Evolutionary conservation across 106 monocot species (phyloP).

Genomic region (Dioscorea zingiberensis): DNA sequence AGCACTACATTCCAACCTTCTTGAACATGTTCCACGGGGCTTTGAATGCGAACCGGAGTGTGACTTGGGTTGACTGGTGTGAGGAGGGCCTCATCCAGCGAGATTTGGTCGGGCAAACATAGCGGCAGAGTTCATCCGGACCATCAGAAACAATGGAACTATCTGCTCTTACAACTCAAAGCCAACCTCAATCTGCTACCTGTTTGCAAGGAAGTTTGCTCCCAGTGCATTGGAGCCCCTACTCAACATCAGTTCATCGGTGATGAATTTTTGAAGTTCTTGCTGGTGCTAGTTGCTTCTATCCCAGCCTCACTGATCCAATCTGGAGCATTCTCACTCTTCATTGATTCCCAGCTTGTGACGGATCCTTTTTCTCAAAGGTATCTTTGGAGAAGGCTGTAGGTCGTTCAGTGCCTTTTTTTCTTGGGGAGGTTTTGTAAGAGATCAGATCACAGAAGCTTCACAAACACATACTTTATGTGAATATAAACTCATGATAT

Average conservation of each 20-base stretch:
- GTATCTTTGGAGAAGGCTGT: no score
- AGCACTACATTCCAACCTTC: slow-evolving; percentile 45
- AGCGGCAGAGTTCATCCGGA: slow-evolving; percentile 23
- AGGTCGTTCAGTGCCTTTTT: no score
- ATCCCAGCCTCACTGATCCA: no score
- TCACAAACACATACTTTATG: background rate
- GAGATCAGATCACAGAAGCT: no score
- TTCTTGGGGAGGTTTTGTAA: no score
- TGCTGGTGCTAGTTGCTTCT: no score
- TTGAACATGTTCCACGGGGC: slow-evolving; percentile 32
- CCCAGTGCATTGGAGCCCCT: slow-evolving; percentile 28
- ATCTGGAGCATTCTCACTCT: no score
- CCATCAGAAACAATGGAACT: slow-evolving; percentile 38
- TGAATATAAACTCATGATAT: no score
- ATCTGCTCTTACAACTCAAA: slow-evolving; percentile 27
- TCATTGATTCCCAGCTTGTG: no score
- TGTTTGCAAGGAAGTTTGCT: slow-evolving; percentile 45
- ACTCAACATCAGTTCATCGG: slow-evolving; percentile 22
- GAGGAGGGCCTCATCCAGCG: slow-evolving; percentile 43
- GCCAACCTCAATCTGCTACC: slow-evolving; percentile 27
- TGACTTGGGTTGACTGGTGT: slow-evolving; percentile 53
- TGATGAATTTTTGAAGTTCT: slow-evolving; percentile 23
- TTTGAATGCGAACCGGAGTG: slow-evolving; percentile 33
- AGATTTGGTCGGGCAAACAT: slow-evolving; percentile 25
- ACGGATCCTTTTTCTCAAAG: no score